phyloP scores from a whole-genome alignment of 2,329 filamentous ascomycete genomes.

The Saccharata proteae region DNA sequence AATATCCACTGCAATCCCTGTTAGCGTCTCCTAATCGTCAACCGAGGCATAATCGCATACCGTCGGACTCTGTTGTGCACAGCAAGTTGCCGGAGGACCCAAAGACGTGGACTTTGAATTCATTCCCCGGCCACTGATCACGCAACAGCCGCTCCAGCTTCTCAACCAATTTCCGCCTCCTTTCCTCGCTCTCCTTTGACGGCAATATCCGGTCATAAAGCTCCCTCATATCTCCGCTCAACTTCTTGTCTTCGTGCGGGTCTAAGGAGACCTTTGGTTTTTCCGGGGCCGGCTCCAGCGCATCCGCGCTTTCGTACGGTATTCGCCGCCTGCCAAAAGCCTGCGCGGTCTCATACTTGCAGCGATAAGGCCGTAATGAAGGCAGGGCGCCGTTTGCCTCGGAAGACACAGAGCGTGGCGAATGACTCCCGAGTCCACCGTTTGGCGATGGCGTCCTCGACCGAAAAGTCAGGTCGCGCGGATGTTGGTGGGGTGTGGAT shows the following conservation, averaged over 20 bases:
- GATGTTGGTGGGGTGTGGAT: slow-evolving; percentile 82
- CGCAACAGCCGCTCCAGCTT: slow-evolving; percentile 86
- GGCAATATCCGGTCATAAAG: slow-evolving; percentile 79
- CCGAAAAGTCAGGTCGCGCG: slow-evolving; percentile 69
- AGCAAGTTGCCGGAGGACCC: slow-evolving; percentile 95
- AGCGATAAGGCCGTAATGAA: slow-evolving; percentile 52
- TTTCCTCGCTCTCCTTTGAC: slow-evolving; percentile 63
- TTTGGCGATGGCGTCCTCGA: slow-evolving; percentile 70
- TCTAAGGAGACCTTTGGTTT: slow-evolving; percentile 45
- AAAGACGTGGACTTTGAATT: slow-evolving; percentile 87
- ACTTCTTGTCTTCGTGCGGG: slow-evolving; percentile 31
- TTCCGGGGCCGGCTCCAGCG: slow-evolving; percentile 59
- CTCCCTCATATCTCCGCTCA: slow-evolving; percentile 73
- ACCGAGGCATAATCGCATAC: slow-evolving; percentile 39
- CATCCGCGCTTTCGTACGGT: slow-evolving; percentile 79
- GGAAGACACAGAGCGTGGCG: slow-evolving; percentile 80
- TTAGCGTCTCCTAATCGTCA: slow-evolving; percentile 14
- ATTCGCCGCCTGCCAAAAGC: slow-evolving; percentile 74
- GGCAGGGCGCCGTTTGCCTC: slow-evolving; percentile 69
- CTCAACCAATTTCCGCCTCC: slow-evolving; percentile 62
- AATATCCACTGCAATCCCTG: slow-evolving; percentile 61
- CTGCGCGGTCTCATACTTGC: slow-evolving; percentile 80
- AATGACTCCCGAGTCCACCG: slow-evolving; percentile 59
- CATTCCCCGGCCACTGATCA: slow-evolving; percentile 78
- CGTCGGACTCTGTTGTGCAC: slow-evolving; percentile 91